These are phyloP conservation scores for Stentor roeselii DNA, from an alignment of 73 alveolate species.

Conservation along the genomic window DNA sequence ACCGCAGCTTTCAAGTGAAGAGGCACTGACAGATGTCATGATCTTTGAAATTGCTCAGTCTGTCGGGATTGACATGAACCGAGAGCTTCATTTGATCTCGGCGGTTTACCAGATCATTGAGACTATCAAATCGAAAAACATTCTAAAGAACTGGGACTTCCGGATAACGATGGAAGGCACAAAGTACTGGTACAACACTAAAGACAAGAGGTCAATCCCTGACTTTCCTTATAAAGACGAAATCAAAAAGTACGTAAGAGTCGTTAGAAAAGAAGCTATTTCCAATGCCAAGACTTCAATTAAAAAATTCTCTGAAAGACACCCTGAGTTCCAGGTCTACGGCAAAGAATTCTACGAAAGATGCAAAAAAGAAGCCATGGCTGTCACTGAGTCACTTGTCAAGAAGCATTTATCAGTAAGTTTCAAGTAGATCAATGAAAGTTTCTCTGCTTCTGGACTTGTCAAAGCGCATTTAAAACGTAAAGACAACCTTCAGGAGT, in stretches of 20 bases:
- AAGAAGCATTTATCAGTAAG: neutral
- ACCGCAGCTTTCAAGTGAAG: neutral
- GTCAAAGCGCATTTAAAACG: neutral
- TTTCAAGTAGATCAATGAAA: neutral
- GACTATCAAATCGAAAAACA: neutral
- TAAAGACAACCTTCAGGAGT: neutral
- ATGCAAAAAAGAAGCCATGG: neutral
- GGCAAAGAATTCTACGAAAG: slow-evolving; percentile 8
- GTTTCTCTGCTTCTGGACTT: neutral
- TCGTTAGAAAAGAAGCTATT: slow-evolving; percentile 2
- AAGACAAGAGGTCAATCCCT: slow-evolving; percentile 5
- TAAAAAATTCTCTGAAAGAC: neutral
- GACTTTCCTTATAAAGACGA: slow-evolving; percentile 14
- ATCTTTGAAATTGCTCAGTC: slow-evolving; percentile 10
- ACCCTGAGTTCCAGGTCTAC: neutral
- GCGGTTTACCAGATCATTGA: neutral
- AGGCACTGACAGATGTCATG: slow-evolving; percentile 17
- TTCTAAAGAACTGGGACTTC: slow-evolving; percentile 8
- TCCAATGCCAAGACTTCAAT: neutral
- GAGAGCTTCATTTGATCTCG: neutral
- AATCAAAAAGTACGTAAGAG: neutral
- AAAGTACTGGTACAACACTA: slow-evolving; percentile 4
- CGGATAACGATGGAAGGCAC: slow-evolving; percentile 21
- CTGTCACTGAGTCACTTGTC: neutral
- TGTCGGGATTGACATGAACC: neutral